These are phyloP conservation scores for Peziza echinospora DNA, from an alignment of 495 filamentous ascomycete species.

Conservation along the genomic window DNA sequence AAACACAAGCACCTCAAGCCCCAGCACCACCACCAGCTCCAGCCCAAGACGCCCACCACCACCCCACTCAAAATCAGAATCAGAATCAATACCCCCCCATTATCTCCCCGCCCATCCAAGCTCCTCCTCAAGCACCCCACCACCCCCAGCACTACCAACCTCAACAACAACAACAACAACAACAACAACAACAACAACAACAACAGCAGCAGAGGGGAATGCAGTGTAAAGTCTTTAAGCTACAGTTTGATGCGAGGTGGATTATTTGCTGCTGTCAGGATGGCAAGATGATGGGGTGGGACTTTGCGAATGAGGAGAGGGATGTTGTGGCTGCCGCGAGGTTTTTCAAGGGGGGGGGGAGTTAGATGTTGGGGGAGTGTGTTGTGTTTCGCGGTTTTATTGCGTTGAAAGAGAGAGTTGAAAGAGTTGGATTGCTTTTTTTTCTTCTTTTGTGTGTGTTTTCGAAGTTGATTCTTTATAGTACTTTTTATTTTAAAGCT, in stretches of 20 bases:
- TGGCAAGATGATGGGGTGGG: constrained; percentile 85
- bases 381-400: too few relatives aligned
- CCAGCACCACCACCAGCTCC: constrained; percentile 6
- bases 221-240: constrained; percentile 75
- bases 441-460: too few relatives aligned
- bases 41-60: too few relatives aligned
- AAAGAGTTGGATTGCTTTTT: too few relatives aligned
- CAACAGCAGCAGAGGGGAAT: constrained; percentile 10
- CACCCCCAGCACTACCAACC: constrained; percentile 23
- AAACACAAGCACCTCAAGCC: neutral
- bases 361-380: too few relatives aligned
- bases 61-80: too few relatives aligned
- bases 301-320: constrained; percentile 79
- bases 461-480: too few relatives aligned
- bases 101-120: neutral
- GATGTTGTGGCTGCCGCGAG: constrained; percentile 59
- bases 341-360: constrained; percentile 41
- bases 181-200: constrained; percentile 5
- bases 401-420: too few relatives aligned
- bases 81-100: too few relatives aligned
- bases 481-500: too few relatives aligned
- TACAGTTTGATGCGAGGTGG: constrained; percentile 84
- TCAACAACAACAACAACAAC: constrained; percentile 8
- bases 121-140: constrained; percentile 12
- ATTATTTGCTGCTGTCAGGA: constrained; percentile 90